A percentile compares a stretch with the other conserved stretches of the same genome.
Conservation (phyloP, 2,329 filamentous ascomycete genomes). For the Aspergillus texensis region DNA sequence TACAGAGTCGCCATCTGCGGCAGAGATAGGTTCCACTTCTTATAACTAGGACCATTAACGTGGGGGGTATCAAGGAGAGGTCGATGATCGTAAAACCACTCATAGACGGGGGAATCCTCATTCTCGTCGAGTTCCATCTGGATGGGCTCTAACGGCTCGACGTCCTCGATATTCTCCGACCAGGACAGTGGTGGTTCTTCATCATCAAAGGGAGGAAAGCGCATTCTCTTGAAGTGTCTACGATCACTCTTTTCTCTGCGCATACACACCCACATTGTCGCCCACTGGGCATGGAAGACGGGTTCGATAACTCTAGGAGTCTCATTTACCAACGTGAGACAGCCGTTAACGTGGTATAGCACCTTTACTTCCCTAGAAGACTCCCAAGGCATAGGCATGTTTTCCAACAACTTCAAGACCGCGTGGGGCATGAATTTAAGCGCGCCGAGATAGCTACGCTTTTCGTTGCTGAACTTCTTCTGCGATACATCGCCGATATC, state of each 20-base stretch:
- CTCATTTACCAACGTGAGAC: constrained; percentile 95
- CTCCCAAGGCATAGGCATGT: constrained; percentile 99
- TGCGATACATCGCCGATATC: constrained; percentile 99
- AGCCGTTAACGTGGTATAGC: constrained; percentile 96
- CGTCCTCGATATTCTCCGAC: constrained; percentile 98
- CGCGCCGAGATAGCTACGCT: constrained; percentile 94
- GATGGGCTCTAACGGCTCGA: constrained; percentile 94
- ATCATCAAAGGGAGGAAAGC: constrained; percentile 97
- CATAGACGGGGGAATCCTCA: constrained; percentile 86
- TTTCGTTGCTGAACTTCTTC: constrained; percentile 98
- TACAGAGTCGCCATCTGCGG: constrained; percentile 97
- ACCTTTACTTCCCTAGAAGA: constrained; percentile 95
- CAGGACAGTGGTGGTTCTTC: constrained; percentile 96
- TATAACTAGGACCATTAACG: constrained; percentile 96
- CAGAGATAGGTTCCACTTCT: constrained; percentile 87
- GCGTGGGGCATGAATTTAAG: constrained; percentile 99
- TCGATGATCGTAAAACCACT: constrained; percentile 97
- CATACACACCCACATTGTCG: constrained; percentile 99
- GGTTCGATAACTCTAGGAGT: constrained; percentile 95
- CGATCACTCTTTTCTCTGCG: constrained; percentile 95
- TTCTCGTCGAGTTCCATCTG: constrained; percentile 97
- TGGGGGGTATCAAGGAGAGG: constrained; percentile 88
- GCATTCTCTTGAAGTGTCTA: constrained; percentile 96
- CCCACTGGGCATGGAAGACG: constrained; percentile 98
- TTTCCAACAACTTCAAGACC: constrained; percentile 93